phyloP scores from a whole-genome alignment of 2,329 filamentous ascomycete species.

The Davidsoniella eucalypti region DNA sequence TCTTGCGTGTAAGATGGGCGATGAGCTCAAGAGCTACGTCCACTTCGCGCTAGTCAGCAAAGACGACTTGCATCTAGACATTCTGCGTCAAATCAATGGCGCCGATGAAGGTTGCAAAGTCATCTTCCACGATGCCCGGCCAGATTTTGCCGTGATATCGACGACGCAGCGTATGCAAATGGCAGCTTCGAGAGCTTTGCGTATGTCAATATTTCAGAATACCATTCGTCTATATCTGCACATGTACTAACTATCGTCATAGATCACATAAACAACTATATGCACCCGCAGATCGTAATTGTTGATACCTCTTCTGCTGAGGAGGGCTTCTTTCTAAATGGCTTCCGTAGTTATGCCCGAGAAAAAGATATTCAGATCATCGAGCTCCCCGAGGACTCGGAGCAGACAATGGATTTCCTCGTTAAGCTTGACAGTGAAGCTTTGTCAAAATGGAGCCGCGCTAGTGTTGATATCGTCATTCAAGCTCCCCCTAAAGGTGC shows the following conservation, averaged over 20 bases:
- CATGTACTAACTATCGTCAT: slow-evolving; percentile 10
- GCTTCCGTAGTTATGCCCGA: slow-evolving; percentile 37
- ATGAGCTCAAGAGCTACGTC: slow-evolving; percentile 51
- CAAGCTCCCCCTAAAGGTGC: slow-evolving; percentile 56
- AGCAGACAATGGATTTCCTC: slow-evolving; percentile 57
- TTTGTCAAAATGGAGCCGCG: slow-evolving; percentile 61
- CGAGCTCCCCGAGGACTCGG: slow-evolving; percentile 49
- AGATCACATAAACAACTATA: slow-evolving; percentile 53
- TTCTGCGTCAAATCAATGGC: slow-evolving; percentile 62
- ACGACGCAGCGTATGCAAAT: slow-evolving; percentile 52
- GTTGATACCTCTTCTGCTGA: slow-evolving; percentile 53
- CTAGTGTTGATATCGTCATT: slow-evolving; percentile 67
- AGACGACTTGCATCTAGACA: slow-evolving; percentile 49
- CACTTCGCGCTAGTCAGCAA: slow-evolving; percentile 69
- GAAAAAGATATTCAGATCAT: slow-evolving; percentile 47
- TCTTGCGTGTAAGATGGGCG: slow-evolving; percentile 74
- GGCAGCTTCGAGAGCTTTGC: slow-evolving; percentile 47
- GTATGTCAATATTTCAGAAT: slow-evolving; percentile 22
- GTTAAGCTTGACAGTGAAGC: slow-evolving; percentile 58
- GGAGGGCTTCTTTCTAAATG: slow-evolving; percentile 48
- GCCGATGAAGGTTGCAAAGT: slow-evolving; percentile 56
- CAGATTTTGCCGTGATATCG: slow-evolving; percentile 55
- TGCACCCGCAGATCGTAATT: slow-evolving; percentile 63
- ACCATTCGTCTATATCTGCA: not conserved
- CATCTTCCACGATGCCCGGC: slow-evolving; percentile 52